phyloP scores from a whole-genome alignment of 805 yeast genomes.

The Cyberlindnera mycetangii region DNA sequence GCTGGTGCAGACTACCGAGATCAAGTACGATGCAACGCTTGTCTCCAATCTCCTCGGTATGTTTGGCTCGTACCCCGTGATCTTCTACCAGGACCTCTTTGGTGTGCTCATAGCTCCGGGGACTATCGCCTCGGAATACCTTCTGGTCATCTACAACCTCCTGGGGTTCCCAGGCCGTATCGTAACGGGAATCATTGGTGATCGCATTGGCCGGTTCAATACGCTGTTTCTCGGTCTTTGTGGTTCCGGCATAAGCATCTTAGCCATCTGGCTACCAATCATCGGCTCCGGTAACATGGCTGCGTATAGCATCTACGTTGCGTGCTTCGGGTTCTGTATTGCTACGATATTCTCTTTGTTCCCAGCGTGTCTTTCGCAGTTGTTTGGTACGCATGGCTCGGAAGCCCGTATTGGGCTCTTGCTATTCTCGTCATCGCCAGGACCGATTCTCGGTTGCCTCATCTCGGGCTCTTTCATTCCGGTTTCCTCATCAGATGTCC shows the following conservation, averaged over 20 bases:
- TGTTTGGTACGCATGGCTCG: conserved; percentile 21
- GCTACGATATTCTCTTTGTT: conserved; percentile 22
- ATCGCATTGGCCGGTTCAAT: conserved; percentile 21
- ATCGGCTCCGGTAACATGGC: conserved; percentile 12
- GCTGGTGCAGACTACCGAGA: conserved; percentile 10
- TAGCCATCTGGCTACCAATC: conserved; percentile 21
- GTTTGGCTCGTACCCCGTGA: conserved; percentile 25
- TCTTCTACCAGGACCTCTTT: conserved; percentile 25
- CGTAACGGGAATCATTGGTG: conserved; percentile 21
- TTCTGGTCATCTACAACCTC: conserved; percentile 19
- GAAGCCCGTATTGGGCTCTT: conserved; percentile 21
- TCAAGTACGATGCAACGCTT: conserved; percentile 10
- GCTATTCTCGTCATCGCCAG: conserved; percentile 19
- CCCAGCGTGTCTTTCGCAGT: conserved; percentile 24
- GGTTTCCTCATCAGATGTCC: neutral
- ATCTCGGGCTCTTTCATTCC: conserved; percentile 26
- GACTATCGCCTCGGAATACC: conserved; percentile 11
- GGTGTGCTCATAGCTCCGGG: conserved; percentile 18
- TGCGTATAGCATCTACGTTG: conserved; percentile 15
- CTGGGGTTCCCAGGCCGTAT: conserved; percentile 26
- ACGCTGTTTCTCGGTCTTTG: conserved; percentile 12
- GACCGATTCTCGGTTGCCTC: conserved; percentile 23
- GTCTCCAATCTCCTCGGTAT: conserved; percentile 20
- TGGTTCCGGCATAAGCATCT: conserved; percentile 8
- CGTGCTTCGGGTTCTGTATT: conserved; percentile 21